Evolutionary conservation across 306 rosid species (phyloP), one percentile per base, ranked within the genome.

Genomic region (Quercus glauca): DNA sequence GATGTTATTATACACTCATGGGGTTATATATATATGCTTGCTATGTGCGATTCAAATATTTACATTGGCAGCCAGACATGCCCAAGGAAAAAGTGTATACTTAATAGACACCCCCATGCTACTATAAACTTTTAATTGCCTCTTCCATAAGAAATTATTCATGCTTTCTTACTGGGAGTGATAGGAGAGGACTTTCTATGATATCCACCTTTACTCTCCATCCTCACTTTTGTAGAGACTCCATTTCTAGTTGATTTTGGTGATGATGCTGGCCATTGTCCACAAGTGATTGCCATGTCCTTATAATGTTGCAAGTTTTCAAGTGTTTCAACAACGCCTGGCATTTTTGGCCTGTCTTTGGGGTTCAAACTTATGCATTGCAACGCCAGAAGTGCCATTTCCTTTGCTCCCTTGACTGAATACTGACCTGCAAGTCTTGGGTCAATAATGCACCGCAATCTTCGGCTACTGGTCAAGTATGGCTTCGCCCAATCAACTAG

Each of bases 401-500:
- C 94, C 79, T 91, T 92, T 12, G 97, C 78, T 19, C 99, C 98
- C 69, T 95, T 95, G 17, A 90, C 97, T 1, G 99, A 91, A 81
- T 93, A 95, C 78, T 91, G 99, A 15, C 99, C 97, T 23, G 84
- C 83, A 65, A 95, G 91, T 63, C 94, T 92, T 53, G 94, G 94
- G 77, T 95, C 99, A 86, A 95, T 83, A 20, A 95, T 86, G 75
- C 65, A 89, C 20, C 92, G 77, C 84, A 91, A 55, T 77, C 94
- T 85, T 55, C 96, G 82, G 21, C 87, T 81, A 59, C 90, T 91
- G 2, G 73, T 86, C 76, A 96, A 78, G 84, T 90, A 91, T 1
- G 99, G 98, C 74, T 83, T 93, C 64, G 96, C 84, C 99, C 99
- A 96, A 71, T 93, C 99, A 61, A 91, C 95, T 5, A 96, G 91